A percentile compares a stretch with the other conserved stretches of the same genome.
Conservation (phyloP, 139 green algal genomes). For the Tetraselmis chui region DNA sequence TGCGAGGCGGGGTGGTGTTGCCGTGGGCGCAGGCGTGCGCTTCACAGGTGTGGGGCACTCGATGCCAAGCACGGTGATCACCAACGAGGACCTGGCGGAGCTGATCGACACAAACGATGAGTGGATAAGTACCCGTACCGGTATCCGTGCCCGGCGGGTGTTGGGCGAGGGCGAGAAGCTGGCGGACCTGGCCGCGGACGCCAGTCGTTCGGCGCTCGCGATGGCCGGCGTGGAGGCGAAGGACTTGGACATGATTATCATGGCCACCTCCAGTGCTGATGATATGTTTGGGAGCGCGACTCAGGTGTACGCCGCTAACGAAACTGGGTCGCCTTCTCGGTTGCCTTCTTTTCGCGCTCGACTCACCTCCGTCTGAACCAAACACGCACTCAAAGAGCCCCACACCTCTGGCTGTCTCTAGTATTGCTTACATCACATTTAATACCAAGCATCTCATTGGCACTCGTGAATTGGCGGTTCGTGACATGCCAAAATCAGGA, state of each 20-base stretch:
- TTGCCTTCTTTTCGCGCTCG: too few relatives aligned
- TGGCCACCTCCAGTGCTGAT: constrained; percentile 91
- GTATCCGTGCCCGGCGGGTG: constrained; percentile 61
- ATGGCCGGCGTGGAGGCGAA: constrained; percentile 74
- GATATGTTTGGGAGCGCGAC: constrained; percentile 91
- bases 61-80: constrained; percentile 69
- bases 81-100: constrained; percentile 83
- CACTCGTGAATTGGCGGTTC: too few relatives aligned
- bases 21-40: background rate
- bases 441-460: too few relatives aligned
- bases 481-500: too few relatives aligned
- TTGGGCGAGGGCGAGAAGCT: constrained; percentile 67
- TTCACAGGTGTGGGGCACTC: constrained; percentile 73
- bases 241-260: constrained; percentile 87
- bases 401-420: too few relatives aligned
- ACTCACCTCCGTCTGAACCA: too few relatives aligned
- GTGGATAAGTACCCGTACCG: constrained; percentile 89
- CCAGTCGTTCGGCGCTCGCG: constrained; percentile 65
- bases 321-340: too few relatives aligned
- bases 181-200: constrained; percentile 51
- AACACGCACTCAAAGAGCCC: too few relatives aligned
- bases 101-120: constrained; percentile 96
- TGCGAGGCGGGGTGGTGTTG: background rate
- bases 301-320: constrained; percentile 39
- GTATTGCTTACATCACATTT: too few relatives aligned